Evolutionary conservation across 371 early-diverging fungal species (phyloP).

Genomic region (Conidiobolus incongruus): DNA sequence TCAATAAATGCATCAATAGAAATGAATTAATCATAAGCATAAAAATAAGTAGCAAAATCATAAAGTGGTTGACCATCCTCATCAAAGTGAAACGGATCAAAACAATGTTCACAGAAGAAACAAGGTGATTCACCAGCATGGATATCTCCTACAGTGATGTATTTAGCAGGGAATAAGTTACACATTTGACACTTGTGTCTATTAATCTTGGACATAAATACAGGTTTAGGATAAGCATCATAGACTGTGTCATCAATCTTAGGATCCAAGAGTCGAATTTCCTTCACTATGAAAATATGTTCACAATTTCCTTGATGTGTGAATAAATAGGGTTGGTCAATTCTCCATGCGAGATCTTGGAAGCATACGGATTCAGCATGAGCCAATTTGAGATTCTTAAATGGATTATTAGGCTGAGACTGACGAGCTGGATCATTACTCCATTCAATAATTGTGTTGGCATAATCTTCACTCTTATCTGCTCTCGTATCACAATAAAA

Average conservation of each 20-base stretch:
- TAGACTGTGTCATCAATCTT: slow-evolving; percentile 17
- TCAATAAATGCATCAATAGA: no score
- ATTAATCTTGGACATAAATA: slow-evolving; percentile 15
- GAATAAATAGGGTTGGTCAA: slow-evolving; percentile 37
- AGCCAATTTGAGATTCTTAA: slow-evolving; percentile 12
- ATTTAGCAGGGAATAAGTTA: slow-evolving; percentile 28
- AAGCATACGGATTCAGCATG: slow-evolving; percentile 13
- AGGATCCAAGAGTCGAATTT: slow-evolving; percentile 13
- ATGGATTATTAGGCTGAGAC: background rate
- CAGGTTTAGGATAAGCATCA: slow-evolving; percentile 22
- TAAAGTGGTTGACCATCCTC: slow-evolving; percentile 21
- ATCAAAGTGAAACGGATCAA: slow-evolving; percentile 40
- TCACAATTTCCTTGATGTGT: slow-evolving; percentile 52
- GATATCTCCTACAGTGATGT: slow-evolving; percentile 40
- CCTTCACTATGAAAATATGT: slow-evolving; percentile 36
- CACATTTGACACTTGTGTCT: slow-evolving; percentile 45
- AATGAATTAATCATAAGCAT: no score
- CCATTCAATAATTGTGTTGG: slow-evolving; percentile 6
- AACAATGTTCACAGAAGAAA: slow-evolving; percentile 54
- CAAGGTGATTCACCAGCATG: slow-evolving; percentile 45
- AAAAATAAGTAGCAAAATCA: slow-evolving; percentile 6
- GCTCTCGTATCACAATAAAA: slow-evolving; percentile 19
- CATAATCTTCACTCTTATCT: slow-evolving; percentile 12
- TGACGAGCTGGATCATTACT: background rate
- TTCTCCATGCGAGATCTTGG: slow-evolving; percentile 21